These are phyloP conservation scores for Pisolithus sp. DNA, from an alignment of 768 basidiomycete genomes.

Conservation along the genomic window DNA sequence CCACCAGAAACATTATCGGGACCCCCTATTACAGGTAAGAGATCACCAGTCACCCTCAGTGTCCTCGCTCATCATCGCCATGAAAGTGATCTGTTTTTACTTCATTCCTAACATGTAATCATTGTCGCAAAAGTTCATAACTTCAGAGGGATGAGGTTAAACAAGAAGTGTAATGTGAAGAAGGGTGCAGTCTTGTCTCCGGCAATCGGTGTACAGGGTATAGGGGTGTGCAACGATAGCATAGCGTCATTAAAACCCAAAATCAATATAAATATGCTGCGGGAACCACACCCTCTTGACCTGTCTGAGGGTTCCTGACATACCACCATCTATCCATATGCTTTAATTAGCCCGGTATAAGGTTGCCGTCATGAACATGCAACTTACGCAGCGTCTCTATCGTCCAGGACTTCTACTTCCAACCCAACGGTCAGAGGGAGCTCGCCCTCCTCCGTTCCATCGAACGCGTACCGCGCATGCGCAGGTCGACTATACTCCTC, in stretches of 20 bases:
- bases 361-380: not conserved
- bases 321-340: constrained; percentile 79
- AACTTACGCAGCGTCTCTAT: constrained; percentile 72
- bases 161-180: too few species aligned
- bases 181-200: constrained; percentile 6
- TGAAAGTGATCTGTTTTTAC: too few species aligned
- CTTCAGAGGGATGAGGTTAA: too few species aligned
- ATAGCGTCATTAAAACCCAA: constrained; percentile 13
- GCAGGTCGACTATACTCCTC: constrained; percentile 64
- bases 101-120: too few species aligned
- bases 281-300: constrained; percentile 85
- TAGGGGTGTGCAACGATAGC: constrained; percentile 26
- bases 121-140: too few species aligned
- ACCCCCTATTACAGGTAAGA: constrained; percentile 57
- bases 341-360: constrained; percentile 6
- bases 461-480: constrained; percentile 79
- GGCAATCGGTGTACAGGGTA: constrained; percentile 35
- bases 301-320: constrained; percentile 71
- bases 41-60: not conserved
- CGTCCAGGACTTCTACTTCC: constrained; percentile 73
- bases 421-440: constrained; percentile 60
- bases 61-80: too few species aligned
- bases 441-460: constrained; percentile 74
- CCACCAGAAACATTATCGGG: constrained; percentile 82
- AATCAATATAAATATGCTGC: constrained; percentile 83